Conservation (phyloP, 768 basidiomycete species). For the Lactarius vividus region DNA sequence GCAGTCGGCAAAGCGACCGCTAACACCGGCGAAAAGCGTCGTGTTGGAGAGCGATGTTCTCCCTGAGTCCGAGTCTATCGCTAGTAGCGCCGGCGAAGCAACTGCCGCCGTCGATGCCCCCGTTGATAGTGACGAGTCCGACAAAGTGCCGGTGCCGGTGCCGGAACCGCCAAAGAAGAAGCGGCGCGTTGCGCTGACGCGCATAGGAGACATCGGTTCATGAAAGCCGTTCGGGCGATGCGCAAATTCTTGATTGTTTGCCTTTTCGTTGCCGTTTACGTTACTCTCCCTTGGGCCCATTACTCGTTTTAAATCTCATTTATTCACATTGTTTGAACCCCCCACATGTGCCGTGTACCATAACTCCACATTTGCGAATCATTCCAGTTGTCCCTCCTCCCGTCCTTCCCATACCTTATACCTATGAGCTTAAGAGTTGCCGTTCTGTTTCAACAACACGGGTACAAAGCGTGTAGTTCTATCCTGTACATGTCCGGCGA, state of each 20-base stretch:
- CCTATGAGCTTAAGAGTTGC: constrained; percentile 13
- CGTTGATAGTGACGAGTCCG: constrained; percentile 27
- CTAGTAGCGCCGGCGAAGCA: constrained; percentile 26
- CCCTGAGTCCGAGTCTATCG: constrained; percentile 29
- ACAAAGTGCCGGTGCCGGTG: constrained; percentile 44
- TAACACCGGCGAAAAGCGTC: constrained; percentile 33
- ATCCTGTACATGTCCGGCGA: constrained; percentile 16
- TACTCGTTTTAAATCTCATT: constrained; percentile 7
- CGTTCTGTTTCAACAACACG: background rate
- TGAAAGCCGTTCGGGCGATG: background rate
- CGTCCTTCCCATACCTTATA: constrained; percentile 18
- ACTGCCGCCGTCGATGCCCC: background rate
- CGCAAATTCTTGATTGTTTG: background rate
- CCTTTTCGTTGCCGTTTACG: background rate
- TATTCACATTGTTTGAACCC: constrained; percentile 10
- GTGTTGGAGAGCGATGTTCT: constrained; percentile 8
- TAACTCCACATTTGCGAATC: constrained; percentile 3
- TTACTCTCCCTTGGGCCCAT: background rate
- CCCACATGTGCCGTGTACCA: constrained; percentile 16
- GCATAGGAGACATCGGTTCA: constrained; percentile 49
- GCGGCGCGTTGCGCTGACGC: constrained; percentile 72
- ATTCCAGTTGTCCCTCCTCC: constrained; percentile 1
- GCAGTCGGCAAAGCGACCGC: constrained; percentile 29
- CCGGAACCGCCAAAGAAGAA: constrained; percentile 81
- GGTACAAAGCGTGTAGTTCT: constrained; percentile 3